A percentile compares a stretch with the other conserved stretches of the same genome.
Conservation (phyloP, 331 rosid genomes). For the Cydonia oblonga region DNA sequence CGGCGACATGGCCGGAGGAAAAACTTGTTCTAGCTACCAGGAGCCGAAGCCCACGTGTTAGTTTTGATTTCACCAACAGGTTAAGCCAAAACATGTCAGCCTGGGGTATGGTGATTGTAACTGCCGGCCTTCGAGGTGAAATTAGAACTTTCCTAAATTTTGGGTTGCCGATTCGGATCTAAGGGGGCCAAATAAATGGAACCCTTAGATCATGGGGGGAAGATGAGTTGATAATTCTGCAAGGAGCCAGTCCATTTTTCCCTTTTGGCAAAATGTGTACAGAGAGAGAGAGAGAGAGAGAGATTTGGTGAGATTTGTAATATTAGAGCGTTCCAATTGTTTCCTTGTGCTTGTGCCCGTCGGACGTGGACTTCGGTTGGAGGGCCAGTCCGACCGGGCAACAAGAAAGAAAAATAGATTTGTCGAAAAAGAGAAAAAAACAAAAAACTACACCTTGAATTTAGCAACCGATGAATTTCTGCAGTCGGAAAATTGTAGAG, state of each 20-base stretch:
- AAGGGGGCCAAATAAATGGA: conserved; percentile 13
- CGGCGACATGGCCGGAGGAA: conserved; percentile 97
- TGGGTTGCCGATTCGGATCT: conserved; percentile 78
- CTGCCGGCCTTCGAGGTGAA: conserved; percentile 89
- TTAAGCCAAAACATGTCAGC: conserved; percentile 53
- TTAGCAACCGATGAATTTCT: conserved; percentile 28
- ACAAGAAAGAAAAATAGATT: conserved; percentile 26
- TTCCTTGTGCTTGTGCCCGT: conserved; percentile 53
- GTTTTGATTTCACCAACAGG: conserved; percentile 48
- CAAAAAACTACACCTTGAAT: conserved; percentile 20
- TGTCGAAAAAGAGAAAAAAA: conserved; percentile 11
- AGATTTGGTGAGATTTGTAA: conserved; percentile 49
- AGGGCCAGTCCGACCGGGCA: conserved; percentile 35
- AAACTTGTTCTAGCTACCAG: conserved; percentile 53
- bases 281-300: conserved; percentile 46
- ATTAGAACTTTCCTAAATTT: conserved; percentile 88
- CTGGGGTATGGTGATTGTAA: conserved; percentile 94
- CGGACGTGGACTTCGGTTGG: conserved; percentile 23
- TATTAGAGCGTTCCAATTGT: conserved; percentile 59
- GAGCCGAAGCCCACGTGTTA: conserved; percentile 66
- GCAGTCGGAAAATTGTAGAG: conserved; percentile 81
- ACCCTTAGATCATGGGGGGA: conserved; percentile 18
- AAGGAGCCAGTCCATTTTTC: conserved; percentile 21
- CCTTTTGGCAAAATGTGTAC: conserved; percentile 58
- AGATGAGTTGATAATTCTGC: conserved; percentile 23